Base-by-base conservation (phyloP, 2,329 filamentous ascomycete genomes). In the Neoascochyta sp. region DNA sequence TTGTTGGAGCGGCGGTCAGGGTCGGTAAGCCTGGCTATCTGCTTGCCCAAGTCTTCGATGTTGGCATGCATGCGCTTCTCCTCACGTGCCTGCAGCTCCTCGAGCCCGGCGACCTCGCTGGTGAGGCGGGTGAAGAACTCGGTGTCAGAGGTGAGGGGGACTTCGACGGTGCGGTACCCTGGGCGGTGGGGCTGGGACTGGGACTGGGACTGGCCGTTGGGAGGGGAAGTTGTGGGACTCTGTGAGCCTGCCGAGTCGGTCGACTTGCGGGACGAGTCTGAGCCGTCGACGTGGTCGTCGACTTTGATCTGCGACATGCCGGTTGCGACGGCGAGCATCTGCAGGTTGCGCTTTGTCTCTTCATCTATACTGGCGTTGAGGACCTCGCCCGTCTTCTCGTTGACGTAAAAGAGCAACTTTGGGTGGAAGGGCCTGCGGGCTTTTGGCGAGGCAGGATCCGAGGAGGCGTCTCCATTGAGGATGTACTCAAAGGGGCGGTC, bases 81-180 rank as follows among this genome's bases (percentile, higher is more conserved):
- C 55, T 93, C 83, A 23, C 73, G 65, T 20, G 70, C 67, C 41
- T 89, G 83, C 3, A 93, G 67, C 0, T 68, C 67, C 42, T 86
- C 83, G 3, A 94, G 68, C 24, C 76, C 75, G 13, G 73, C 74
- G 10, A 93, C 74, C 53, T 90, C 84, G 23, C 70, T 75, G 49
- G 84, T 79, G 6, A 94, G 73, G 22, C 83, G 76, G 16, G 78
- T 73, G 60, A 94, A 93, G 61, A 94, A 94, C 53, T 88, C 78
- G 12, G 74, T 73, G 51, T 92, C 86, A 14, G 86, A 86, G 2
- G 78, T 77, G 3, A 94, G 67, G 11, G 86, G 83, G 5, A 94
- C 75, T 55, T 89, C 81, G n/a, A 93, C 69, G 36, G 62, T 63
- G 14, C 66, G 62, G 43, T 69, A 54, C 15, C 47, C 50, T 6